Evolutionary conservation across 2,329 filamentous ascomycete genomes (phyloP).

Genomic region (Cryphonectria parasitica): DNA sequence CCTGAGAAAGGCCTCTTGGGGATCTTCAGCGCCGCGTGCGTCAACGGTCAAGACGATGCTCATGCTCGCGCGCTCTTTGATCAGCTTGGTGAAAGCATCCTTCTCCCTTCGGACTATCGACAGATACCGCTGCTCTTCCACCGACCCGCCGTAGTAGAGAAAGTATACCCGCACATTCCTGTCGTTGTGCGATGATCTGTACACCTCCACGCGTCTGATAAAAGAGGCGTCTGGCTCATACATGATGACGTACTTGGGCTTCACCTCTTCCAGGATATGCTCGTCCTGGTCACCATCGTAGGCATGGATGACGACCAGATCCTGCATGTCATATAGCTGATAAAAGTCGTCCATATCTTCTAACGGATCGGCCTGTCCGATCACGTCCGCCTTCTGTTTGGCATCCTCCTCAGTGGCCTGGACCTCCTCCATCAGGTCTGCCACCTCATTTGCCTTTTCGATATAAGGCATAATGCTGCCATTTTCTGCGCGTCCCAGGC

Average conservation of each 20-base stretch:
- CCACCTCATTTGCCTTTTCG: conserved; percentile 81
- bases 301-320: conserved; percentile 85
- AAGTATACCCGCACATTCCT: conserved; percentile 93
- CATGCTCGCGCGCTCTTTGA: conserved; percentile 94
- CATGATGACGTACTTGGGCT: conserved; percentile 96
- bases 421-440: conserved; percentile 80
- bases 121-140: conserved; percentile 93
- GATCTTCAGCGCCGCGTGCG: conserved; percentile 70
- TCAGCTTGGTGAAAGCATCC: conserved; percentile 91
- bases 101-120: conserved; percentile 92
- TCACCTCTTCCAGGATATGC: conserved; percentile 91
- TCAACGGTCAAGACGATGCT: conserved; percentile 82
- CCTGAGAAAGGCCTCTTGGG: conserved; percentile 88
- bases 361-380: conserved; percentile 69
- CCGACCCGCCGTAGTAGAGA: conserved; percentile 91
- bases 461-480: conserved; percentile 78
- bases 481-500: conserved; percentile 67
- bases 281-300: conserved; percentile 97
- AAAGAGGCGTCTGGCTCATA: conserved; percentile 96
- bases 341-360: conserved; percentile 93
- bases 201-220: conserved; percentile 92
- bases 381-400: conserved; percentile 74
- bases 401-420: conserved; percentile 79
- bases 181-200: conserved; percentile 90
- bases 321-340: conserved; percentile 87